A percentile compares a stretch with the other conserved stretches of the same genome.
Conservation (phyloP, 164 flowering plant genomes). For the Stephania yunnanensis region DNA sequence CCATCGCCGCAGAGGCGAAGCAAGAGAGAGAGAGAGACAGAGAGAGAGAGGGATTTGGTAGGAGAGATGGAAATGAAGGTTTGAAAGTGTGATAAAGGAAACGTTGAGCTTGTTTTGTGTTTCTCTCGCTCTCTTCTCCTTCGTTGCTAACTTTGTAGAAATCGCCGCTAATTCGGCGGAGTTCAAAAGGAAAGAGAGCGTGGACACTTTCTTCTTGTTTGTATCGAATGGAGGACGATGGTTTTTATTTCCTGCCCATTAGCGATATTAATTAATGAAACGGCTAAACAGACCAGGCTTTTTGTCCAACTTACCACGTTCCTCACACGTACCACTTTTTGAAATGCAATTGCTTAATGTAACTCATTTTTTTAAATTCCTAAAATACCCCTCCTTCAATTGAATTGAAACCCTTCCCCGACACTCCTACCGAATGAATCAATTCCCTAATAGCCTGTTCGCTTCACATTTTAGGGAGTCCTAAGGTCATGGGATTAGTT, state of each 20-base stretch:
- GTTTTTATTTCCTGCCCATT: background rate
- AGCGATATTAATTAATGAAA: no score
- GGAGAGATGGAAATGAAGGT: background rate
- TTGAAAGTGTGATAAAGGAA: background rate
- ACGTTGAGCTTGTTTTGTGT: background rate
- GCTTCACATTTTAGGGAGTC: no score
- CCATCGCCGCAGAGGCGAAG: constrained; percentile 16
- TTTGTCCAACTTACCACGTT: no score
- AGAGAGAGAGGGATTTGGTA: background rate
- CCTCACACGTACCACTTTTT: no score
- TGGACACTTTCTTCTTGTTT: constrained; percentile 10
- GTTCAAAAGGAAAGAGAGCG: background rate
- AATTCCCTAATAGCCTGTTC: no score
- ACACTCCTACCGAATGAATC: no score
- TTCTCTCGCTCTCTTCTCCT: background rate
- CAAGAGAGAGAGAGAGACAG: background rate
- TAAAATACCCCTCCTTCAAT: no score
- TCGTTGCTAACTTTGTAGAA: constrained; percentile 4
- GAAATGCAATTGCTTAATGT: no score
- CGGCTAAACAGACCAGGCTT: no score
- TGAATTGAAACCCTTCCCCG: no score
- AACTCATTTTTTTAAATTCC: no score
- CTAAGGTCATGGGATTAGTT: no score
- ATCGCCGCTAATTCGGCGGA: constrained; percentile 14
- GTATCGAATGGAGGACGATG: constrained; percentile 16